A percentile compares a stretch with the other conserved stretches of the same genome.
These are phyloP conservation scores for Globisporangium lucens DNA, from an alignment of 352 stramenopile genomes.

Conservation along the genomic window DNA sequence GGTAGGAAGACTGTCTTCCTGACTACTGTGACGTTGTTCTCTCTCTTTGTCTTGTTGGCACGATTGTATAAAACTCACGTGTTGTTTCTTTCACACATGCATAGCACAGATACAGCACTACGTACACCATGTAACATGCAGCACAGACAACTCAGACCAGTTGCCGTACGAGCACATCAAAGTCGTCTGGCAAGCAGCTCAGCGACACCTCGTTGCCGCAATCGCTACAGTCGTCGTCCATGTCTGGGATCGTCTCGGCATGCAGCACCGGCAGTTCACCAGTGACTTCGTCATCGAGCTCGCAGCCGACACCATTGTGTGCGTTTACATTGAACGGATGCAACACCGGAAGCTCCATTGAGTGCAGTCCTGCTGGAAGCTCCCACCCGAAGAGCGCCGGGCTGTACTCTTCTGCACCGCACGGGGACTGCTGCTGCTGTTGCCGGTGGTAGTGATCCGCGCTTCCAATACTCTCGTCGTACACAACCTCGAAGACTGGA, in stretches of 20 bases:
- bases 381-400: slow-evolving; percentile 10
- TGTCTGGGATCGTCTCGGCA: background rate
- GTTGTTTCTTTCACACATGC: background rate
- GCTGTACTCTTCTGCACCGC: background rate
- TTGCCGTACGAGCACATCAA: slow-evolving; percentile 11
- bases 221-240: background rate
- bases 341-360: slow-evolving; percentile 3
- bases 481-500: background rate
- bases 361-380: background rate
- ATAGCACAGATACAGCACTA: background rate
- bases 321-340: background rate
- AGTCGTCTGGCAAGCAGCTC: slow-evolving; percentile 4
- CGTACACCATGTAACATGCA: background rate
- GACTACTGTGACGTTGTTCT: background rate
- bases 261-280: slow-evolving; percentile 2
- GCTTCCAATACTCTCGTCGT: background rate
- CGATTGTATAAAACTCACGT: background rate
- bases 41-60: background rate
- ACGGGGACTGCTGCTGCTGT: background rate
- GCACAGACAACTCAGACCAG: background rate
- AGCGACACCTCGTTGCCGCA: background rate
- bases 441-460: background rate
- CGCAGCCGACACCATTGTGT: background rate
- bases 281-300: background rate
- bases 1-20: background rate